These are phyloP conservation scores for Thelonectria olida DNA, from an alignment of 2,329 filamentous ascomycete genomes.

Conservation along the genomic window DNA sequence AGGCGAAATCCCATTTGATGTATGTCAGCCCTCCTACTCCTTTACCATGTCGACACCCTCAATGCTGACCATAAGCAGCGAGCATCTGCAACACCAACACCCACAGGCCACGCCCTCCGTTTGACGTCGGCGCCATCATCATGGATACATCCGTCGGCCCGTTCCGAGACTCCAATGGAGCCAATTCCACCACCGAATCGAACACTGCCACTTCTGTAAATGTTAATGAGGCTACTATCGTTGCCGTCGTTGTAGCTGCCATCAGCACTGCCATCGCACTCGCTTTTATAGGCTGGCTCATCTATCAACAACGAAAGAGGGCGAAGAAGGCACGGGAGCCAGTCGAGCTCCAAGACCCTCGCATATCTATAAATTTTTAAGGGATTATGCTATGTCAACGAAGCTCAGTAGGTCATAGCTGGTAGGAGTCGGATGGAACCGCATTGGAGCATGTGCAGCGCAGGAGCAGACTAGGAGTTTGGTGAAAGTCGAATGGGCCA, in stretches of 20 bases:
- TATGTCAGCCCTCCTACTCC: not conserved
- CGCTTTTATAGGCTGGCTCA: not conserved
- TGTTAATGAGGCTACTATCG: too few species aligned
- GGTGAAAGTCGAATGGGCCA: too few species aligned
- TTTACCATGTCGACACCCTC: not conserved
- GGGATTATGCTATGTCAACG: not conserved
- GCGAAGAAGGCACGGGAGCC: not conserved
- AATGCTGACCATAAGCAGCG: not conserved
- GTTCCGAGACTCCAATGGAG: not conserved
- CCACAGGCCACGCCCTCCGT: too few species aligned
- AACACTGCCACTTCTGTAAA: not conserved
- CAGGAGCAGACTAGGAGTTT: too few species aligned
- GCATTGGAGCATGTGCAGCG: too few species aligned
- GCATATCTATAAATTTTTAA: not conserved
- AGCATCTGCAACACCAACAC: not conserved
- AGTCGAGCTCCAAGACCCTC: not conserved
- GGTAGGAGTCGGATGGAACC: not conserved
- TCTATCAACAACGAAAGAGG: not conserved
- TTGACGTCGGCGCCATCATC: too few species aligned
- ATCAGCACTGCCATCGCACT: not conserved
- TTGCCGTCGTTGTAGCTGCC: not conserved
- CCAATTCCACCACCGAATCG: not conserved
- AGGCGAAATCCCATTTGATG: too few species aligned
- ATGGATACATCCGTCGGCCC: not conserved
- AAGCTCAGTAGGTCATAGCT: too few species aligned